A percentile compares a stretch with the other conserved stretches of the same genome.
phyloP scores from a whole-genome alignment of 176 grass and related monocot species.

The Chrysopogon serrulatus region DNA sequence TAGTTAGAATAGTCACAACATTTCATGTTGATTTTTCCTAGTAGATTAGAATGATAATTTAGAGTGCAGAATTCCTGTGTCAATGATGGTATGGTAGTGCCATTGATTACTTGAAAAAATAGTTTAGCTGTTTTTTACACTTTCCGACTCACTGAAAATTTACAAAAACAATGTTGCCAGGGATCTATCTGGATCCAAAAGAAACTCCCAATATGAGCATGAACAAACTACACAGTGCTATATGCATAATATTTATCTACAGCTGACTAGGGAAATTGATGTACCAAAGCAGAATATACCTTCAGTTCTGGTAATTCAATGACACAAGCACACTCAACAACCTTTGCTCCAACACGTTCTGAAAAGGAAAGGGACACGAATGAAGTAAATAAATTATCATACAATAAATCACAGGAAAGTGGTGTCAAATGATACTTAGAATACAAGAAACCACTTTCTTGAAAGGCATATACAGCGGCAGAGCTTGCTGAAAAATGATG shows the following conservation, averaged over 20 bases:
- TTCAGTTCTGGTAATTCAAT: slow-evolving; percentile 92
- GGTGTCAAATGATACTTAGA: background rate
- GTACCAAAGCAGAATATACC: slow-evolving; percentile 26
- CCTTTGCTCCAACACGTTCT: slow-evolving; percentile 89
- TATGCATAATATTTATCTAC: background rate
- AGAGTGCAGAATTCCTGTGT: background rate
- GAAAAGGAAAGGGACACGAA: slow-evolving; percentile 4
- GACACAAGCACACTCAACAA: slow-evolving; percentile 88
- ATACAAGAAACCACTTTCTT: background rate
- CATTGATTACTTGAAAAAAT: background rate
- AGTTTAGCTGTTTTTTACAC: background rate
- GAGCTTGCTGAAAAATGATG: background rate
- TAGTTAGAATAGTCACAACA: slow-evolving; percentile 3
- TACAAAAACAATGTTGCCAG: background rate
- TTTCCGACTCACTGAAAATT: background rate
- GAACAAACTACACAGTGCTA: background rate
- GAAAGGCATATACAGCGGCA: background rate
- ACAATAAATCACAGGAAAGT: background rate
- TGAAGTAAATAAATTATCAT: slow-evolving; percentile 8
- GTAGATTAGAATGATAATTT: background rate
- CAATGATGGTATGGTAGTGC: background rate
- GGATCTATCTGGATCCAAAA: background rate
- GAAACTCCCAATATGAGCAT: background rate
- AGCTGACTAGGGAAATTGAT: background rate
- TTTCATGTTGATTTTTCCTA: background rate